Evolutionary conservation across 202 grass and related monocot genomes (phyloP).

Genomic region (Setaria italica): DNA sequence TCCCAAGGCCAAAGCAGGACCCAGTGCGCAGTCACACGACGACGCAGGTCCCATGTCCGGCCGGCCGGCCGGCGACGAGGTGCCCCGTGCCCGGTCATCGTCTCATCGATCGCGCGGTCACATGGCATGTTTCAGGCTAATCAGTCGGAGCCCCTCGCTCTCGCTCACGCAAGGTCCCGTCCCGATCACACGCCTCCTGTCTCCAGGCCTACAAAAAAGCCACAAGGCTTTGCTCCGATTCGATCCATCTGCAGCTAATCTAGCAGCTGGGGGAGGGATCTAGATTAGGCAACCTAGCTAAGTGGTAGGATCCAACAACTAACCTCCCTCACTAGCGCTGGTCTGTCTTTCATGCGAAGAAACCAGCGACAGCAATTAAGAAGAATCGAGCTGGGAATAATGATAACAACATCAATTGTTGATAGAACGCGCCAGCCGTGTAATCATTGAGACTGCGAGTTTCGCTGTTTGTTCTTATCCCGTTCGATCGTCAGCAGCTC

Average conservation of each 20-base stretch:
- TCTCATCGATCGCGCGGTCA: not conserved
- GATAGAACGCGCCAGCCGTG: not conserved
- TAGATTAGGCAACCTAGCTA: constrained; percentile 37
- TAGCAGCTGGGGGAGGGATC: not conserved
- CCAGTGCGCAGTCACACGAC: not conserved
- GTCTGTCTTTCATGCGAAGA: constrained; percentile 48
- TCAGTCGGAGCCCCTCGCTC: not conserved
- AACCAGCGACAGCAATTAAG: constrained; percentile 11
- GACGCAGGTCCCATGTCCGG: not conserved
- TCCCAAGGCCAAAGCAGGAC: not conserved
- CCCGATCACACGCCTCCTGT: not conserved
- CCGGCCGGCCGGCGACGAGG: not conserved
- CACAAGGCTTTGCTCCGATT: not conserved
- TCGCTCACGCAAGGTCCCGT: not conserved
- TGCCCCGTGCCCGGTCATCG: not conserved
- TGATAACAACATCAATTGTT: too few species aligned
- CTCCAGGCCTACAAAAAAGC: not conserved
- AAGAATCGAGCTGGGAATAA: not conserved
- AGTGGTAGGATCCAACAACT: constrained; percentile 50
- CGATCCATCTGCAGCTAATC: constrained; percentile 9
- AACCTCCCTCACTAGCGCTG: constrained; percentile 48
- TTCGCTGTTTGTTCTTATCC: not conserved
- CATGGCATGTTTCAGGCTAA: constrained; percentile 27
- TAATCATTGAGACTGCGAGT: not conserved
- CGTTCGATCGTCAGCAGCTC: not conserved